Conservation (phyloP, 2,329 filamentous ascomycete genomes). For the Sporothrix curviconia region DNA sequence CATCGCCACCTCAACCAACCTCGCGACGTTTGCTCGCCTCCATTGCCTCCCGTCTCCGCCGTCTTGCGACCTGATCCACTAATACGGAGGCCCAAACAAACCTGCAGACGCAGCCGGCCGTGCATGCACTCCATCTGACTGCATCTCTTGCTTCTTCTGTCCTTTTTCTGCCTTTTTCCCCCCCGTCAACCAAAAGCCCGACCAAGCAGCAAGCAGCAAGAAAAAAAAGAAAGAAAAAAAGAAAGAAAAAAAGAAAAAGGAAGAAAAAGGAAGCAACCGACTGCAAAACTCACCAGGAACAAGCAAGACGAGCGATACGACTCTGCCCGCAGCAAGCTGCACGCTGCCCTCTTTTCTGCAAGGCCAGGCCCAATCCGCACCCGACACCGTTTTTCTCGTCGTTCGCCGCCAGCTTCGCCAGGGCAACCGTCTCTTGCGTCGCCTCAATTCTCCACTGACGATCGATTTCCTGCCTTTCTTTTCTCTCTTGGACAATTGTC, state of each 20-base stretch:
- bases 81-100: constrained; percentile 5
- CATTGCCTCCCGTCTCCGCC: background rate
- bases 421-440: constrained; percentile 6
- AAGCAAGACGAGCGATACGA: background rate
- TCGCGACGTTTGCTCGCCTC: background rate
- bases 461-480: background rate
- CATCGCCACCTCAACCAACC: background rate
- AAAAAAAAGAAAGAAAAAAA: too few relatives aligned
- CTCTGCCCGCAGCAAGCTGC: constrained; percentile 4
- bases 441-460: background rate
- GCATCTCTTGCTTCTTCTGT: background rate
- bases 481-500: background rate
- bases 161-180: background rate
- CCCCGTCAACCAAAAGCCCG: background rate
- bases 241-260: too few relatives aligned
- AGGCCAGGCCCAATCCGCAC: background rate
- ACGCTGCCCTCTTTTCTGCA: background rate
- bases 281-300: too few relatives aligned
- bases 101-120: constrained; percentile 5
- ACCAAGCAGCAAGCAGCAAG: background rate
- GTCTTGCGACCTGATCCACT: background rate
- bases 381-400: background rate
- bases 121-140: constrained; percentile 4
- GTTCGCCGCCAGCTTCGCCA: constrained; percentile 11
- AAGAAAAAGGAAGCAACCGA: too few relatives aligned